A percentile compares a stretch with the other conserved stretches of the same genome.
Evolutionary conservation across 495 filamentous ascomycete species (phyloP).

Genomic region (Haplographium delicatum): DNA sequence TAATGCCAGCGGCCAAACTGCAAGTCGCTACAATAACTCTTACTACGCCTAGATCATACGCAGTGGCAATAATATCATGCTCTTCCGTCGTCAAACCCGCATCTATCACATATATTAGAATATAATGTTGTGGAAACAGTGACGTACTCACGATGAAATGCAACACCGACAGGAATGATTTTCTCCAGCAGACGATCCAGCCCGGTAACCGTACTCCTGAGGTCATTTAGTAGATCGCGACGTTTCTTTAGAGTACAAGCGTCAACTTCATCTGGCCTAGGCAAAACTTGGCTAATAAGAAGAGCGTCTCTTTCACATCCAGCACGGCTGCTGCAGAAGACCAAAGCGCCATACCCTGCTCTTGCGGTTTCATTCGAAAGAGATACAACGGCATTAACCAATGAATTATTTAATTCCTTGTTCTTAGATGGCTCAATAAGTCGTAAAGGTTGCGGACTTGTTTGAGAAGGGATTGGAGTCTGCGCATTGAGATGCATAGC

Average conservation of each 20-base stretch:
- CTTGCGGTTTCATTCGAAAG: constrained; percentile 61
- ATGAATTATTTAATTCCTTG: constrained; percentile 57
- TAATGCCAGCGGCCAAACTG: constrained; percentile 81
- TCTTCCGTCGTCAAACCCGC: constrained; percentile 78
- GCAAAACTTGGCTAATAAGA: constrained; percentile 59
- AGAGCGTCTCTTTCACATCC: constrained; percentile 60
- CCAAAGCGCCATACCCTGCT: constrained; percentile 65
- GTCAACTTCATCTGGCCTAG: constrained; percentile 36
- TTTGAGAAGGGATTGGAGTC: constrained; percentile 30
- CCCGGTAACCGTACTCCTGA: constrained; percentile 62
- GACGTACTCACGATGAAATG: constrained; percentile 59
- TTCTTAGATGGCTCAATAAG: constrained; percentile 48
- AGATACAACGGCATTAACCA: constrained; percentile 65
- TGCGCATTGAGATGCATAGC: constrained; percentile 45
- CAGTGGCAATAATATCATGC: constrained; percentile 65
- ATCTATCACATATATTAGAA: constrained; percentile 34
- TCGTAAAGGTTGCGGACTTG: constrained; percentile 34
- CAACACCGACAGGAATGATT: constrained; percentile 61
- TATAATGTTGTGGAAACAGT: not conserved
- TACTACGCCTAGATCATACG: constrained; percentile 65
- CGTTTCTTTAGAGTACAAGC: constrained; percentile 49
- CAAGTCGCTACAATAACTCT: constrained; percentile 77
- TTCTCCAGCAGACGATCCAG: constrained; percentile 62
- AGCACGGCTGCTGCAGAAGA: constrained; percentile 69
- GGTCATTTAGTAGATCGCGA: constrained; percentile 60